phyloP scores from a whole-genome alignment of 2,329 filamentous ascomycete species.

The Apiospora rasikravindrae region DNA sequence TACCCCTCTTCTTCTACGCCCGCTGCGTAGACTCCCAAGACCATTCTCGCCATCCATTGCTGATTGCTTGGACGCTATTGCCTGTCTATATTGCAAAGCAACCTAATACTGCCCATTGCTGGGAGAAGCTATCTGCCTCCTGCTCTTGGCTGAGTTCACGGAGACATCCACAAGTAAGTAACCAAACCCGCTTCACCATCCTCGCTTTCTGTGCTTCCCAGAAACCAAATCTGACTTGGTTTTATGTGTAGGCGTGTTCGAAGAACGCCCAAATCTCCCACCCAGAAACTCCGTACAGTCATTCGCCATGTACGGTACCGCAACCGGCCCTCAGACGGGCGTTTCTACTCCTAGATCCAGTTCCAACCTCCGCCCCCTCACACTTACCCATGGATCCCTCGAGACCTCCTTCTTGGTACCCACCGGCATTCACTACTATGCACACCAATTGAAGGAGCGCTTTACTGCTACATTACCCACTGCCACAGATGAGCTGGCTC shows the following conservation, averaged over 20 bases:
- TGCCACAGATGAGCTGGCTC: constrained; percentile 95
- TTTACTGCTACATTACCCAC: constrained; percentile 85
- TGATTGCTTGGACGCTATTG: constrained; percentile 1
- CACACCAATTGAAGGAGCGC: constrained; percentile 88
- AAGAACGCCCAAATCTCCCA: constrained; percentile 36
- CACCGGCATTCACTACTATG: constrained; percentile 94
- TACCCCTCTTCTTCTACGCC: neutral
- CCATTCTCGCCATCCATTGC: neutral
- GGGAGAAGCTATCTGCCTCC: constrained; percentile 33
- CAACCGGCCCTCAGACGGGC: constrained; percentile 87
- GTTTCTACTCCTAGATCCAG: constrained; percentile 95
- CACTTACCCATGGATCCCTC: constrained; percentile 89
- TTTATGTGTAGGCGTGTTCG: neutral
- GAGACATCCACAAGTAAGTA: constrained; percentile 35
- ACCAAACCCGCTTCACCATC: too few species aligned
- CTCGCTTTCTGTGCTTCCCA: neutral
- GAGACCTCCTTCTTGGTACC: constrained; percentile 96
- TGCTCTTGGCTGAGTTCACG: constrained; percentile 48
- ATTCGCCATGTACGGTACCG: constrained; percentile 81
- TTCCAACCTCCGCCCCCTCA: constrained; percentile 88
- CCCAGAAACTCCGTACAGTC: constrained; percentile 45
- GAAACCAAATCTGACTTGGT: neutral
- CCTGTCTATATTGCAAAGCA: neutral
- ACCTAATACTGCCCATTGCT: constrained; percentile 4
- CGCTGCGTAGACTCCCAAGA: neutral